Conservation (phyloP, 257 asterid species). For the Solanum tarapatanum region DNA sequence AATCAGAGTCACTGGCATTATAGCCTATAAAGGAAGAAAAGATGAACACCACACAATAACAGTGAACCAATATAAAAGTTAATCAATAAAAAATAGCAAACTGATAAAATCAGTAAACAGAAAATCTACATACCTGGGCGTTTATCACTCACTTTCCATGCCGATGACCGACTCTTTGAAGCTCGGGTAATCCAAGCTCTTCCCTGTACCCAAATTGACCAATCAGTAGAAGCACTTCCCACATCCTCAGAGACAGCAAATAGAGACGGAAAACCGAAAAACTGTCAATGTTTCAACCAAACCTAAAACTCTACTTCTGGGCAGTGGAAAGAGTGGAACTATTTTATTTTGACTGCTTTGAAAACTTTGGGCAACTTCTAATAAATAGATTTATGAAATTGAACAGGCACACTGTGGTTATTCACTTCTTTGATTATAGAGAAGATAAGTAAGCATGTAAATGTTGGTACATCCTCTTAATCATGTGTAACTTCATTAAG, state of each 20-base stretch:
- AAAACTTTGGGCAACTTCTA: not conserved
- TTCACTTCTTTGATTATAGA: not conserved
- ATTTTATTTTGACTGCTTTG: not conserved
- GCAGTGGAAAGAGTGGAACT: not conserved
- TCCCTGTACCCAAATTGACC: constrained; percentile 39
- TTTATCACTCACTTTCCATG: constrained; percentile 72
- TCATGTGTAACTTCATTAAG: not conserved
- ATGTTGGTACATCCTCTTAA: not conserved
- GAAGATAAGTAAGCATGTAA: not conserved
- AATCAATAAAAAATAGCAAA: not conserved
- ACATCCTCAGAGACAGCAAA: not conserved
- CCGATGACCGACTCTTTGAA: constrained; percentile 61
- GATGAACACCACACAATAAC: not conserved
- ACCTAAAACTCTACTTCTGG: not conserved
- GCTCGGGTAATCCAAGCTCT: constrained; percentile 74
- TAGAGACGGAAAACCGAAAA: not conserved
- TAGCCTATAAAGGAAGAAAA: constrained; percentile 39
- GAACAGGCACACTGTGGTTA: not conserved
- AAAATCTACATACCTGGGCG: constrained; percentile 59
- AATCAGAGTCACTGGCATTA: constrained; percentile 88
- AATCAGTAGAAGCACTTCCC: not conserved
- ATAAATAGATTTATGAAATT: not conserved
- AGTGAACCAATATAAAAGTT: not conserved
- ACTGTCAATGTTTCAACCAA: not conserved
- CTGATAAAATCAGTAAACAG: not conserved